Conservation (phyloP, 768 basidiomycete genomes). For the Flagelloscypha sp. region DNA sequence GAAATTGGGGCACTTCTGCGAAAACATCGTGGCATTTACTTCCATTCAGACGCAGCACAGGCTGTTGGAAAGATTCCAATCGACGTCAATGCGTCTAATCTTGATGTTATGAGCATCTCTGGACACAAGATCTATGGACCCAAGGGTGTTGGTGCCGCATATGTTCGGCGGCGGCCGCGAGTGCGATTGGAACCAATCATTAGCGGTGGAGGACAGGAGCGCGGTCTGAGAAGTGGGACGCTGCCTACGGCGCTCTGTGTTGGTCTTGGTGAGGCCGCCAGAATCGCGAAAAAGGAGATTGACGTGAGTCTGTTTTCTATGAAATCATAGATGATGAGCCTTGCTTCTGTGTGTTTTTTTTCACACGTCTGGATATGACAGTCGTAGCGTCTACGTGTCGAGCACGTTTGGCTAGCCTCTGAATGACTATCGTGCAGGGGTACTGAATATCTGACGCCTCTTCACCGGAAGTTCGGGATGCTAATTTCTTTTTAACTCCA, state of each 20-base stretch:
- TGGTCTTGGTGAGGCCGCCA: constrained; percentile 90
- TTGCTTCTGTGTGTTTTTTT: constrained; percentile 28
- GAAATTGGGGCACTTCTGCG: constrained; percentile 85
- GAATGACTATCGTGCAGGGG: constrained; percentile 84
- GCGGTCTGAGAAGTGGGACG: constrained; percentile 92
- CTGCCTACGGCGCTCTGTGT: constrained; percentile 82
- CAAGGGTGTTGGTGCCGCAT: constrained; percentile 91
- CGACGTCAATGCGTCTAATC: constrained; percentile 91
- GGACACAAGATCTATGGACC: constrained; percentile 99
- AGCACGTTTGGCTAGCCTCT: constrained; percentile 38
- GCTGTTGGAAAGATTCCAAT: constrained; percentile 86
- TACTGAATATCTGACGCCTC: constrained; percentile 66
- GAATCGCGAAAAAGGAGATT: constrained; percentile 91
- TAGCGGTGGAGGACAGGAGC: constrained; percentile 94
- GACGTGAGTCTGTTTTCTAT: constrained; percentile 47
- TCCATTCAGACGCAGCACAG: constrained; percentile 98
- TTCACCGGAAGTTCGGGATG: constrained; percentile 8
- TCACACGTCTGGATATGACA: constrained; percentile 3
- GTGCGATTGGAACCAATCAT: constrained; percentile 93
- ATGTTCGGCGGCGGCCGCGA: constrained; percentile 86
- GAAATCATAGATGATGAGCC: constrained; percentile 34
- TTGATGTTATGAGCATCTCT: constrained; percentile 93
- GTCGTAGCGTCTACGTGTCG: constrained; percentile 5
- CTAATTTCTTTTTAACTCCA: constrained; percentile 26
- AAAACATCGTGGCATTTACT: constrained; percentile 83